A percentile compares a stretch with the other conserved stretches of the same genome.
phyloP scores from a whole-genome alignment of 345 rosid genomes.

The Citrus glauca region DNA sequence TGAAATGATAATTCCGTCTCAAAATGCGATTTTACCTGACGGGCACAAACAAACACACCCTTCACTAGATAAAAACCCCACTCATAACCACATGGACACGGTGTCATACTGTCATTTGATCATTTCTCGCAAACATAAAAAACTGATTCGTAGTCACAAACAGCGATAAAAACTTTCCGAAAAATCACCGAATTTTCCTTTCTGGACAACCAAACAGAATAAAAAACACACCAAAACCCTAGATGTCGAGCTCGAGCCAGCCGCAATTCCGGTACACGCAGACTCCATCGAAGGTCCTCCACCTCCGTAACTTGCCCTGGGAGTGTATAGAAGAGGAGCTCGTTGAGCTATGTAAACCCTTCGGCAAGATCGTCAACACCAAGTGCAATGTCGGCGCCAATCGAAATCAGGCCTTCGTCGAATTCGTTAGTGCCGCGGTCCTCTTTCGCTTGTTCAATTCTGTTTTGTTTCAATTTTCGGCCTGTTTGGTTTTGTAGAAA shows the following conservation, averaged over 20 bases:
- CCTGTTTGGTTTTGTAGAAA: not conserved
- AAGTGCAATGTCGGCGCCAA: slow-evolving; percentile 94
- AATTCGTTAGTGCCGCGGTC: slow-evolving; percentile 47
- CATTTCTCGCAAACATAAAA: too few species aligned
- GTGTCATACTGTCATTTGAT: too few species aligned
- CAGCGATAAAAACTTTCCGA: not conserved
- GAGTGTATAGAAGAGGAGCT: slow-evolving; percentile 93
- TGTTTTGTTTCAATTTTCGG: not conserved
- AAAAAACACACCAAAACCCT: slow-evolving; percentile 1
- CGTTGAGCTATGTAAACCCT: slow-evolving; percentile 84
- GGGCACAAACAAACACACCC: not conserved
- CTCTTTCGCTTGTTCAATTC: not conserved
- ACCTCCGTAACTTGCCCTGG: slow-evolving; percentile 93
- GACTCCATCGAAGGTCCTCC: slow-evolving; percentile 92
- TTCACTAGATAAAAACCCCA: too few species aligned
- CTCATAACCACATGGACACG: too few species aligned
- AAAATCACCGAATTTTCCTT: slow-evolving; percentile 14
- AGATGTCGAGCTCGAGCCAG: slow-evolving; percentile 76
- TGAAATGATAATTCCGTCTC: not conserved
- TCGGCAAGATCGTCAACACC: slow-evolving; percentile 91
- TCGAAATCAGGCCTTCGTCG: slow-evolving; percentile 94
- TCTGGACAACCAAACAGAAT: slow-evolving; percentile 18
- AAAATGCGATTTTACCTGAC: too few species aligned
- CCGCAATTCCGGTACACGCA: slow-evolving; percentile 93
- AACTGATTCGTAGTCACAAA: not conserved